Base-by-base conservation (phyloP, 768 basidiomycete genomes). In the Krasilnikovozyma curviuscula region DNA sequence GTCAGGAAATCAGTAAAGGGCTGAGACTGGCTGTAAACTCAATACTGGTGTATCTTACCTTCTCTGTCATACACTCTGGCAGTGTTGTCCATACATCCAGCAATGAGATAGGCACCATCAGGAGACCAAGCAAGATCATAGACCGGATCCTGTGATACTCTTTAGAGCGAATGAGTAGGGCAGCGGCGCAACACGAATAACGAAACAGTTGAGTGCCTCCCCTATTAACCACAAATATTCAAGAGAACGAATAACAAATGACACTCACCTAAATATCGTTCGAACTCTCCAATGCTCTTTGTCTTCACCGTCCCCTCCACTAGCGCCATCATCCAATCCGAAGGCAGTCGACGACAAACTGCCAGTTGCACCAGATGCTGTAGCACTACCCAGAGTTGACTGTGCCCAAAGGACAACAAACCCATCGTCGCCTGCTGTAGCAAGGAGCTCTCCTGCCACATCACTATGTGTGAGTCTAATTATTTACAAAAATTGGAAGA, bases 101-200 rank as follows among this genome's bases (percentile, higher is more conserved):
- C 80, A 35, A 98, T 73, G 49, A 98, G 74, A 55, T 83, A 91
- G 54, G 89, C 83, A 28, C 91, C 86, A 16, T 81, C 79, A 0
- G 93, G 93, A 55, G 83, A 86, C 93, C 93, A 98, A 0, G 88
- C 85, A 23, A 98, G 70, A 60, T 98, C 93, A 63, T 98, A 98
- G 6, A 97, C 86, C 63, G 97, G 86, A 75, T 89, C 84, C 4
- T 79, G 79, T 2, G 86, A 83, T 56, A 83, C 85, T 49, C 88
- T 91, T 59, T 37, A 38, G 14, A 29, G 13, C 8, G 39, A 31
- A 44, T 18, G 33, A 44, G 5, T 18, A 32, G n/a, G 25, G 18
- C 43, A 16, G 19, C 19, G 23, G 16, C 21, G 1, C 2, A n/a
- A 3, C 7, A 2, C 21, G 6, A 40, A 13, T 16, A 24, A 16